A percentile compares a stretch with the other conserved stretches of the same genome.
phyloP scores from a whole-genome alignment of 2,329 filamentous ascomycete species.

The Fusarium armeniacum region DNA sequence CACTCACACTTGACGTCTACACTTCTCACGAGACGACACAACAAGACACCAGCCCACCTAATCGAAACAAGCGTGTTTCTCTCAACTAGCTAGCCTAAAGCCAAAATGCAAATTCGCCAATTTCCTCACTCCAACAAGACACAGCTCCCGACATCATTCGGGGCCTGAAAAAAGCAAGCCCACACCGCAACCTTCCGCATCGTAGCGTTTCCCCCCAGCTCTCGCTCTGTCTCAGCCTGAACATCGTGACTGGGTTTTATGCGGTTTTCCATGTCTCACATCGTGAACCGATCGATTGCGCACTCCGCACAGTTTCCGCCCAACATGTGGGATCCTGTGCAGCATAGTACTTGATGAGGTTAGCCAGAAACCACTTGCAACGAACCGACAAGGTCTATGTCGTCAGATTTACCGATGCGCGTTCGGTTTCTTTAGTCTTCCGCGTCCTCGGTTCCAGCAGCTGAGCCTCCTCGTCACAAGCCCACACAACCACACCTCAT shows the following conservation, averaged over 20 bases:
- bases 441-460: slow-evolving; percentile 30
- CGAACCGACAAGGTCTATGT: slow-evolving; percentile 29
- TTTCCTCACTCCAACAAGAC: slow-evolving; percentile 21
- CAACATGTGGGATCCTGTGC: slow-evolving; percentile 32
- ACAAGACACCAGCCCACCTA: slow-evolving; percentile 40
- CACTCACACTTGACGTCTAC: slow-evolving; percentile 34
- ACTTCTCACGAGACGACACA: slow-evolving; percentile 40
- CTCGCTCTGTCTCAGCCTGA: slow-evolving; percentile 38
- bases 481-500: slow-evolving; percentile 27
- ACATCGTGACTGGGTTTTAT: slow-evolving; percentile 44
- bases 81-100: slow-evolving; percentile 37
- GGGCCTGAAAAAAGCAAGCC: slow-evolving; percentile 40
- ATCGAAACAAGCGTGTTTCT: slow-evolving; percentile 41
- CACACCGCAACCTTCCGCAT: slow-evolving; percentile 42
- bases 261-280: slow-evolving; percentile 46
- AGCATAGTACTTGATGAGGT: slow-evolving; percentile 24
- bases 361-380: slow-evolving; percentile 19
- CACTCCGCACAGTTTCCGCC: slow-evolving; percentile 41
- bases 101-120: slow-evolving; percentile 40
- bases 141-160: slow-evolving; percentile 43
- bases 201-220: slow-evolving; percentile 17
- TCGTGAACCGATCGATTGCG: slow-evolving; percentile 47
- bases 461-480: slow-evolving; percentile 45
- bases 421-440: slow-evolving; percentile 29
- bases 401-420: slow-evolving; percentile 27